phyloP scores from a whole-genome alignment of 176 grass and related monocot genomes.

The Zoysia japonica region DNA sequence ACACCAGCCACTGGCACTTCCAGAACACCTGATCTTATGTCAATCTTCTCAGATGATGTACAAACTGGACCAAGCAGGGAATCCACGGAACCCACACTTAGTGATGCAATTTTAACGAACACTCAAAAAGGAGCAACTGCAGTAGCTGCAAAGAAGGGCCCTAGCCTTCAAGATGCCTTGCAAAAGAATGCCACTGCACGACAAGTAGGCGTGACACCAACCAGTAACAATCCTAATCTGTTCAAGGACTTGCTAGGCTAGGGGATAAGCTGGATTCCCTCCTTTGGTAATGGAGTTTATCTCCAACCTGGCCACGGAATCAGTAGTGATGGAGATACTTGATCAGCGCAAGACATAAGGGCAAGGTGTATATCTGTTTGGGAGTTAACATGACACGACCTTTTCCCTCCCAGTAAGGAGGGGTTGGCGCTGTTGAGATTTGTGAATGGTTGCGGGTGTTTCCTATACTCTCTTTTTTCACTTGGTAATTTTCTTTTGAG shows the following conservation, averaged over 20 bases:
- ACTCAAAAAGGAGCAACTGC: slow-evolving; percentile 31
- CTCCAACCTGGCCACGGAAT: slow-evolving; percentile 13
- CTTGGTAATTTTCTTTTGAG: slow-evolving; percentile 38
- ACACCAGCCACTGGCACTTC: slow-evolving; percentile 35
- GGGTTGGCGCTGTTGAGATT: slow-evolving; percentile 16
- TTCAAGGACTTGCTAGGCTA: slow-evolving; percentile 91
- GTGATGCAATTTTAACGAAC: slow-evolving; percentile 34
- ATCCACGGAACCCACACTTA: slow-evolving; percentile 36
- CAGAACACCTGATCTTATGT: slow-evolving; percentile 70
- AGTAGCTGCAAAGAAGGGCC: slow-evolving; percentile 62
- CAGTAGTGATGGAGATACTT: slow-evolving; percentile 17
- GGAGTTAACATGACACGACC: slow-evolving; percentile 35
- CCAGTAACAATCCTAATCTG: slow-evolving; percentile 88
- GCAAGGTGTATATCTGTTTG: slow-evolving; percentile 40
- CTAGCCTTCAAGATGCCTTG: slow-evolving; percentile 69
- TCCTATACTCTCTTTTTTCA: slow-evolving; percentile 25
- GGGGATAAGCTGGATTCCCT: slow-evolving; percentile 2
- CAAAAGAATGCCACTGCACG: slow-evolving; percentile 80
- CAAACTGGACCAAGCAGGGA: slow-evolving; percentile 26
- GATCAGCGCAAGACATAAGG: slow-evolving; percentile 19
- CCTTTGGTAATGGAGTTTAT: slow-evolving; percentile 1
- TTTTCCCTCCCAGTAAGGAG: slow-evolving; percentile 7
- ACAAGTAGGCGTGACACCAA: slow-evolving; percentile 86
- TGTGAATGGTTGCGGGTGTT: slow-evolving; percentile 34
- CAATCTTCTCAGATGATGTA: slow-evolving; percentile 57